Percentiles rank a stretch among this genome's conserved stretches.
These are phyloP conservation scores for Boletus huronensis DNA, from an alignment of 768 basidiomycete genomes.

Conservation along the genomic window DNA sequence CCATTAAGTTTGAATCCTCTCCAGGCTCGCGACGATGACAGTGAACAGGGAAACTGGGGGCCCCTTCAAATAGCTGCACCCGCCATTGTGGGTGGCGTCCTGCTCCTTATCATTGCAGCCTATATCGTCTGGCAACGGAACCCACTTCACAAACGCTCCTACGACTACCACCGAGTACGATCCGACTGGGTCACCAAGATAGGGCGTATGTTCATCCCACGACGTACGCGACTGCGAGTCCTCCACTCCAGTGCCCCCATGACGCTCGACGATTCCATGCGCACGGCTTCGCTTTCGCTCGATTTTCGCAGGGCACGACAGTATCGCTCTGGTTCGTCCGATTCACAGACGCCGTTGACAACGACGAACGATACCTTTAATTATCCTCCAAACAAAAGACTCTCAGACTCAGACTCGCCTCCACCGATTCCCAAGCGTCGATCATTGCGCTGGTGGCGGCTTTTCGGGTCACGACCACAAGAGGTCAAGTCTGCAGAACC, in stretches of 20 bases:
- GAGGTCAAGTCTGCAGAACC: constrained; percentile 26
- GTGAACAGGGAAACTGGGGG: constrained; percentile 15
- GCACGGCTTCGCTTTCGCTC: background rate
- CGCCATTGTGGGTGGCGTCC: constrained; percentile 31
- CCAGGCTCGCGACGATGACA: constrained; percentile 17
- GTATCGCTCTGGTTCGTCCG: constrained; percentile 24
- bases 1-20: background rate
- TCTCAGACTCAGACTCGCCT: background rate
- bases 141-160: background rate
- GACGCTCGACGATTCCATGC: constrained; percentile 26
- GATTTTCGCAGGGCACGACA: constrained; percentile 9
- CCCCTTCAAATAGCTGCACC: constrained; percentile 35
- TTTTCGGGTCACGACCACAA: constrained; percentile 24
- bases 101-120: constrained; percentile 22
- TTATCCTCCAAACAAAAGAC: constrained; percentile 7
- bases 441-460: constrained; percentile 22
- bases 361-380: background rate
- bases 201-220: constrained; percentile 13
- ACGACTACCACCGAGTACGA: constrained; percentile 13
- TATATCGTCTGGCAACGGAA: constrained; percentile 27
- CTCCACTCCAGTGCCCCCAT: constrained; percentile 11
- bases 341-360: constrained; percentile 29
- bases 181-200: constrained; percentile 15
- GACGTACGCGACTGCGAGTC: constrained; percentile 14
- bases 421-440: constrained; percentile 1